Evolutionary conservation across 2,329 filamentous ascomycete species (phyloP), one percentile per base, ranked within the genome.

Genomic region (Penicillium sclerotiorum): DNA sequence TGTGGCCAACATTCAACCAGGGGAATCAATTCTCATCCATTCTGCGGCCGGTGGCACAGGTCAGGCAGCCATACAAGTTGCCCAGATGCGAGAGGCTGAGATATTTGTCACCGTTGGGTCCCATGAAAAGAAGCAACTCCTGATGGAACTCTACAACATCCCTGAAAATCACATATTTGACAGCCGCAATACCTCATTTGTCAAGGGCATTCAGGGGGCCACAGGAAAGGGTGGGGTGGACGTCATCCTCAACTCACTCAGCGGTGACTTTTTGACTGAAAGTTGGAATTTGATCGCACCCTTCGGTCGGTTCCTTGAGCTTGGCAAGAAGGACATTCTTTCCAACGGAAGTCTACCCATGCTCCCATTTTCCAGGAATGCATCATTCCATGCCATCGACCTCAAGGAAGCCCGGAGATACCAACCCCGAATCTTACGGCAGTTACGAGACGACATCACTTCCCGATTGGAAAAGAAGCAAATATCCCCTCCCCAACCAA

Each of bases 41-140:
- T 35, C n/a, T 2, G 32, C 32, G 8, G 32, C 32, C 32, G 17
- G 32, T 15, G 17, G 12, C 32, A 8, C 17, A 7, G 32, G 32
- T 15, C 32, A 35, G 32, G 32, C 15, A 8, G 73, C 69, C 0
- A 59, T 76, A 20, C 47, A 57, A 4, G 61, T 57, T 42, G 64
- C 76, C 27, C 66, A 68, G 15, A 47, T n/a, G 57, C 7, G 70
- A 72, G 0, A 63, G 62, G 11, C 72, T 20, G 17, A 54, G 45
- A 8, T 60, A 58, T 2, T 65, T 35, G 32, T n/a, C 8, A 35
- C 32, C 8, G 15, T 17, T 3, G 11, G 8, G 17, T 35, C 32
- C 2, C 17, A 11, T 3, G 13, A 35, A 8, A n/a, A 35, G 3
- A 15, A 3, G 12, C 32, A 6, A n/a, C n/a, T 35, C 8, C 9